These are phyloP conservation scores for Brassica nigra DNA, from an alignment of 345 rosid genomes.

Conservation along the genomic window DNA sequence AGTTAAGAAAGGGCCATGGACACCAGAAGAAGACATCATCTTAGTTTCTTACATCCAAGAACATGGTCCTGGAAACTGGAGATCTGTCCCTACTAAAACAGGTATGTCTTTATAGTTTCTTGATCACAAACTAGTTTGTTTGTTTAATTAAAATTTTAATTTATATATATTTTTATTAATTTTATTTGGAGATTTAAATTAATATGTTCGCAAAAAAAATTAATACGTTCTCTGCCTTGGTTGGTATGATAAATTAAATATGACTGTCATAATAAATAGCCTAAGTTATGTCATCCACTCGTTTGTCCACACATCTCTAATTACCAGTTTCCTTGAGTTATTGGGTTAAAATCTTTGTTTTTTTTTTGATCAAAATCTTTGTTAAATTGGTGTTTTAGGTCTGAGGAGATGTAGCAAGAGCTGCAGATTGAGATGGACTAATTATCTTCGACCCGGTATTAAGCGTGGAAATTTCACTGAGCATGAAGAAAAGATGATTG, in stretches of 20 bases:
- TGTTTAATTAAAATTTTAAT: neutral
- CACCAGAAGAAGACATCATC: conserved; percentile 97
- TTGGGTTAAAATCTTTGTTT: conserved; percentile 8
- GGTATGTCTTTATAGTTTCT: conserved; percentile 46
- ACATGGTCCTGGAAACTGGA: conserved; percentile 99
- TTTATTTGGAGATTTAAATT: neutral
- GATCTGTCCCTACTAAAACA: conserved; percentile 83
- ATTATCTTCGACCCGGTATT: conserved; percentile 93
- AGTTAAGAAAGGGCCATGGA: conserved; percentile 99
- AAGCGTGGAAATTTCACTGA: conserved; percentile 91
- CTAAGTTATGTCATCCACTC: conserved; percentile 29
- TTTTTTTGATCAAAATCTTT: neutral
- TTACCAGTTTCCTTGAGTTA: neutral
- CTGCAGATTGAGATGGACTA: conserved; percentile 97
- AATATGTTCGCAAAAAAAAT: neutral
- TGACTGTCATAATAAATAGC: conserved; percentile 43
- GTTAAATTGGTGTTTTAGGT: conserved; percentile 51
- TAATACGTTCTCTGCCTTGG: conserved; percentile 29
- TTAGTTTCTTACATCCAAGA: conserved; percentile 91
- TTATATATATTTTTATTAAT: neutral
- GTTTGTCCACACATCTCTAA: conserved; percentile 27
- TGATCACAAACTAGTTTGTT: neutral
- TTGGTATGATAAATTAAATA: conserved; percentile 58
- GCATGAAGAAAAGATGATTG: conserved; percentile 88
- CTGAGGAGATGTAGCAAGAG: conserved; percentile 97